A percentile compares a stretch with the other conserved stretches of the same genome.
phyloP scores from a whole-genome alignment of 148 eudicot species.

The Diospyros kaki region DNA sequence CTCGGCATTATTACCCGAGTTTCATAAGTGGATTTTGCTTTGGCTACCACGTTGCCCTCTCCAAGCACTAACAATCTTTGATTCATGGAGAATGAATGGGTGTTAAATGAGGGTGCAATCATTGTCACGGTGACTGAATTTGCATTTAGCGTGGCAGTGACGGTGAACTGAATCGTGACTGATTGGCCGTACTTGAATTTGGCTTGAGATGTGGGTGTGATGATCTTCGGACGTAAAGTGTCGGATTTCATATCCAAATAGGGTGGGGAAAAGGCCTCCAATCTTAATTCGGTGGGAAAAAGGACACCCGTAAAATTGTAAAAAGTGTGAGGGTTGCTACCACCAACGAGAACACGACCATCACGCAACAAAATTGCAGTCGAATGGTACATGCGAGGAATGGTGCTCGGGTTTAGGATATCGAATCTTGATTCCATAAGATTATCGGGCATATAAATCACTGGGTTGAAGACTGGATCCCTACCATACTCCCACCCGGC shows the following conservation, averaged over 20 bases:
- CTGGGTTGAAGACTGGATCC: slow-evolving; percentile 50
- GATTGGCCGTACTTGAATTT: slow-evolving; percentile 25
- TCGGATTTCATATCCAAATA: slow-evolving; percentile 33
- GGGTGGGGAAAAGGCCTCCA: slow-evolving; percentile 62
- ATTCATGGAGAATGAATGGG: slow-evolving; percentile 72
- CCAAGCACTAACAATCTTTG: slow-evolving; percentile 51
- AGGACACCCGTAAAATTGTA: slow-evolving; percentile 44
- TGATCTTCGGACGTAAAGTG: slow-evolving; percentile 34
- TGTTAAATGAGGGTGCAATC: slow-evolving; percentile 61
- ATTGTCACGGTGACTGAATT: slow-evolving; percentile 40
- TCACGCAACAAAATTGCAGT: slow-evolving; percentile 58
- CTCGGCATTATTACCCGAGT: slow-evolving; percentile 28
- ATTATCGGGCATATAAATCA: slow-evolving; percentile 44
- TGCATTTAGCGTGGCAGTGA: slow-evolving; percentile 17
- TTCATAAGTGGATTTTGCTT: slow-evolving; percentile 18
- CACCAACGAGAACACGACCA: slow-evolving; percentile 71
- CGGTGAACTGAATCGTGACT: slow-evolving; percentile 23
- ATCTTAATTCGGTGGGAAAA: slow-evolving; percentile 63
- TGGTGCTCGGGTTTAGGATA: slow-evolving; percentile 34
- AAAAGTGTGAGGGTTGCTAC: slow-evolving; percentile 62
- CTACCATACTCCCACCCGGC: slow-evolving; percentile 76
- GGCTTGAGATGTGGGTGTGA: slow-evolving; percentile 26
- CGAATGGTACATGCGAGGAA: slow-evolving; percentile 74
- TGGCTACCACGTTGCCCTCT: background rate
- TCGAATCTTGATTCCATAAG: slow-evolving; percentile 44